These are phyloP conservation scores for Garcia nutans DNA, from an alignment of 345 rosid species.

Conservation along the genomic window DNA sequence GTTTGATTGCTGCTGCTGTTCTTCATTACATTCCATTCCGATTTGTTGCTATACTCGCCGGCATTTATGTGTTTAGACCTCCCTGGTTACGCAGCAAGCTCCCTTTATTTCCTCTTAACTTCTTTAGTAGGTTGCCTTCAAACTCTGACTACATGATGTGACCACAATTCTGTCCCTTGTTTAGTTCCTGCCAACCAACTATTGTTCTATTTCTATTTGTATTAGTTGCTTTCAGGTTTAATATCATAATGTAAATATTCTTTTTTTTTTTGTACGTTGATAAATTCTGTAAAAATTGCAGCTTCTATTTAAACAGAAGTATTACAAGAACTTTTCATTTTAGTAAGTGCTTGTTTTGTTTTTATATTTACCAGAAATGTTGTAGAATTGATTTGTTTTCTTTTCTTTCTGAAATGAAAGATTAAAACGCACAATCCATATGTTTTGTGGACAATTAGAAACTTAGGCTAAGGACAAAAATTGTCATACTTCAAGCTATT, in stretches of 20 bases:
- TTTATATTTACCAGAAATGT: background rate
- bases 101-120: conserved; percentile 25
- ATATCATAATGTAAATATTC: too few species aligned
- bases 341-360: too few species aligned
- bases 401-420: background rate
- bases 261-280: too few species aligned
- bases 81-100: conserved; percentile 28
- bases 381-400: background rate
- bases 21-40: conserved; percentile 24
- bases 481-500: too few species aligned
- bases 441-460: background rate
- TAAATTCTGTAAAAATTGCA: too few species aligned
- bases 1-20: conserved; percentile 22
- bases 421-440: background rate
- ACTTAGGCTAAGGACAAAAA: too few species aligned
- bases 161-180: background rate
- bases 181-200: background rate
- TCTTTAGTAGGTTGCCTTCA: conserved; percentile 27
- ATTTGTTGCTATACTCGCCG: conserved; percentile 16
- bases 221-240: too few species aligned
- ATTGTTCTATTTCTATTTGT: background rate
- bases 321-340: too few species aligned
- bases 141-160: conserved; percentile 25
- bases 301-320: too few species aligned
- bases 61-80: conserved; percentile 22